These are phyloP conservation scores for Coccomyxa sp. DNA, from an alignment of 139 green algal genomes.

Conservation along the genomic window DNA sequence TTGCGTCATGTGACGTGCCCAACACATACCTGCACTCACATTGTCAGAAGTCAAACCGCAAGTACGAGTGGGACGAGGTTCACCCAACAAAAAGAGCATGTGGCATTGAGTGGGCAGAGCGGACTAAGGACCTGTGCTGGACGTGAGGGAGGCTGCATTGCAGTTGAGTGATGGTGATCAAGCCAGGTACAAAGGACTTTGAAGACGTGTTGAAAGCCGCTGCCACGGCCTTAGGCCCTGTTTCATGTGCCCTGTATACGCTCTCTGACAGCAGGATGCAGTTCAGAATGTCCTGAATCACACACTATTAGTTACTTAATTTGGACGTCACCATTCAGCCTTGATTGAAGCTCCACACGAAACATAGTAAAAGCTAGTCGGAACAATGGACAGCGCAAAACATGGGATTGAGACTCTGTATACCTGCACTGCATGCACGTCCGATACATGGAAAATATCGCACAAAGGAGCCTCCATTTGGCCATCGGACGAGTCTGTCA, in stretches of 20 bases:
- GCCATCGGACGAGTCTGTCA: too few species aligned
- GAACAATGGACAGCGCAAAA: too few species aligned
- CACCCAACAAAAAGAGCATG: neutral
- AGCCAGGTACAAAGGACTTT: slow-evolving; percentile 28
- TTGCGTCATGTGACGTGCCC: slow-evolving; percentile 19
- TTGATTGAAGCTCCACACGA: too few species aligned
- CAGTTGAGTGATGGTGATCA: slow-evolving; percentile 37
- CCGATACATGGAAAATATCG: too few species aligned
- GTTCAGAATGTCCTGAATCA: slow-evolving; percentile 38
- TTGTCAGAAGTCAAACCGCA: neutral
- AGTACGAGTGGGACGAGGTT: neutral
- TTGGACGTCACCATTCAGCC: too few species aligned
- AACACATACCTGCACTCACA: slow-evolving; percentile 46
- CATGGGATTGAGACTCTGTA: too few species aligned
- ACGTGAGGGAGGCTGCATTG: slow-evolving; percentile 37
- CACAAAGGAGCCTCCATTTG: too few species aligned
- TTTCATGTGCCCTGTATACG: slow-evolving; percentile 59
- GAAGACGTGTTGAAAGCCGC: slow-evolving; percentile 18
- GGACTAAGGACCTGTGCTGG: slow-evolving; percentile 26
- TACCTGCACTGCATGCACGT: too few species aligned
- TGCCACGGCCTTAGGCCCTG: slow-evolving; percentile 16
- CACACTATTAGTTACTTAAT: too few species aligned
- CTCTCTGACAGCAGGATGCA: slow-evolving; percentile 44
- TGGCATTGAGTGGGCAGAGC: neutral
- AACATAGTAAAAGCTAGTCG: too few species aligned